Evolutionary conservation across 352 stramenopile genomes (phyloP).

Genomic region (Poterioochromonas sp.): DNA sequence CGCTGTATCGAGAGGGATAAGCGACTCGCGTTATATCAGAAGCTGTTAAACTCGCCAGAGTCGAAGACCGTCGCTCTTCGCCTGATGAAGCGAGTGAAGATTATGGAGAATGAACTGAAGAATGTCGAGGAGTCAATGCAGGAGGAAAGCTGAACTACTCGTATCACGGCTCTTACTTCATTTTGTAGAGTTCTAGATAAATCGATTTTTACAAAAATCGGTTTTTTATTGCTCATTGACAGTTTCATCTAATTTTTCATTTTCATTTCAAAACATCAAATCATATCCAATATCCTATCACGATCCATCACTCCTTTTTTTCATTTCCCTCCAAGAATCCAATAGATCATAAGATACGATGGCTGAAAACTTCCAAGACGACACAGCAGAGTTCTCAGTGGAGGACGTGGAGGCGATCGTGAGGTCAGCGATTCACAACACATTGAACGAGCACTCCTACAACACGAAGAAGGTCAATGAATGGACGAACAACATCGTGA

Average conservation of each 20-base stretch:
- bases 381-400: conserved; percentile 47
- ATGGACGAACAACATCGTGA: conserved; percentile 57
- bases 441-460: conserved; percentile 51
- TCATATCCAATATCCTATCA: too few relatives aligned
- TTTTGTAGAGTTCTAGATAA: too few relatives aligned
- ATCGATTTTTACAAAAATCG: too few relatives aligned
- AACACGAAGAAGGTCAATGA: conserved; percentile 56
- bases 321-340: too few relatives aligned
- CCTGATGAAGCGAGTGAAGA: conserved; percentile 2
- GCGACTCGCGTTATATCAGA: neutral
- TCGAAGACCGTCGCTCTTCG: neutral
- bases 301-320: too few relatives aligned
- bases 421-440: conserved; percentile 52
- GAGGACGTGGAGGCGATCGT: conserved; percentile 57
- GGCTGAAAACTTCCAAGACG: conserved; percentile 44
- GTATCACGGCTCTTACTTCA: too few relatives aligned
- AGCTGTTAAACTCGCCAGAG: neutral
- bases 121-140: too few relatives aligned
- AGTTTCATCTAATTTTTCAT: too few relatives aligned
- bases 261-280: too few relatives aligned
- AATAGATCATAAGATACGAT: neutral
- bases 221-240: too few relatives aligned
- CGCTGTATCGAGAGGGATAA: neutral
- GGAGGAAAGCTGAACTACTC: too few relatives aligned
- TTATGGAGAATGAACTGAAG: conserved; percentile 20